These are phyloP conservation scores for Ceratocystis harringtonii DNA, from an alignment of 2,329 filamentous ascomycete species.

Conservation along the genomic window DNA sequence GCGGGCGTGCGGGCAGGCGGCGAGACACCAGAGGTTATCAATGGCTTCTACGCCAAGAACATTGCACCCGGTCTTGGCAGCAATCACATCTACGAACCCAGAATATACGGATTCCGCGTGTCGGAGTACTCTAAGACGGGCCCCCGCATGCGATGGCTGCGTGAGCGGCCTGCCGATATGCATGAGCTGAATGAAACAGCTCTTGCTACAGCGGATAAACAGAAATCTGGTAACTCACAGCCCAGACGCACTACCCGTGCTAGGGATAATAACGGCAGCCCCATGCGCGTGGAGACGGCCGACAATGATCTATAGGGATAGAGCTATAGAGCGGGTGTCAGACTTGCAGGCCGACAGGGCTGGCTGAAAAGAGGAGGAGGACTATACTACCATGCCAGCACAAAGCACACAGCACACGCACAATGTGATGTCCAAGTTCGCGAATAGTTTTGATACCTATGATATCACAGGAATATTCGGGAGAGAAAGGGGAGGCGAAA, in stretches of 20 bases:
- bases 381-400: background rate
- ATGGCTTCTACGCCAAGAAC: constrained; percentile 76
- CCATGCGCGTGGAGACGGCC: constrained; percentile 11
- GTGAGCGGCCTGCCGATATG: constrained; percentile 66
- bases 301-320: background rate
- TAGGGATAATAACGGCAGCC: constrained; percentile 12
- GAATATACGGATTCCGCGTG: constrained; percentile 92
- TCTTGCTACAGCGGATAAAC: constrained; percentile 31
- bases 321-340: too few relatives aligned
- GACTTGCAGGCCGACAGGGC: background rate
- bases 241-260: background rate
- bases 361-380: background rate
- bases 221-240: background rate
- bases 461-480: background rate
- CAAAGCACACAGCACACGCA: too few relatives aligned
- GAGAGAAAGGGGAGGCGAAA: too few relatives aligned
- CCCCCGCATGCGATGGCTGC: constrained; percentile 92
- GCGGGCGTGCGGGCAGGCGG: constrained; percentile 21
- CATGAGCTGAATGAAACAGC: constrained; percentile 69
- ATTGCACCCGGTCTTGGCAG: constrained; percentile 74
- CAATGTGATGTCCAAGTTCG: background rate
- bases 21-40: constrained; percentile 45
- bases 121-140: constrained; percentile 80
- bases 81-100: constrained; percentile 79
- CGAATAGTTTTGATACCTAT: constrained; percentile 4